phyloP scores from a whole-genome alignment of 75 land plant genomes.

The Sequoiadendron giganteum region DNA sequence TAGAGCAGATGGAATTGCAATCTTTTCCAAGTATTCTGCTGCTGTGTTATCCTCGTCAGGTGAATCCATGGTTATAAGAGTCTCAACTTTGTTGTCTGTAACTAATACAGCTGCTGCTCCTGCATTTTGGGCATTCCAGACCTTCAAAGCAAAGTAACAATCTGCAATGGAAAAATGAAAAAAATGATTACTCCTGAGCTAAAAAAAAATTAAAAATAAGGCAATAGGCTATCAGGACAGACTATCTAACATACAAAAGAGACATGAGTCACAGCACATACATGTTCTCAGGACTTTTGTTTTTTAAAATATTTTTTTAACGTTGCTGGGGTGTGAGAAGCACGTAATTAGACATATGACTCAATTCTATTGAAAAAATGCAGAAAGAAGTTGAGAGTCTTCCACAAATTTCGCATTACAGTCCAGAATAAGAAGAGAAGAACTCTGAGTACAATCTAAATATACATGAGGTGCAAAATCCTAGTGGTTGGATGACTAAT shows the following conservation, averaged over 20 bases:
- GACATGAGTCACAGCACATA: neutral
- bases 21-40: slow-evolving; percentile 36
- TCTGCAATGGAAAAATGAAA: slow-evolving; percentile 32
- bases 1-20: slow-evolving; percentile 59
- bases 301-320: neutral
- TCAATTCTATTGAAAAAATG: neutral
- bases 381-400: neutral
- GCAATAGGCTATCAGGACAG: neutral
- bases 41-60: slow-evolving; percentile 46
- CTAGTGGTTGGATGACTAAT: neutral
- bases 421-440: neutral
- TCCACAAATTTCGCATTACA: neutral
- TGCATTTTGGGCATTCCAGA: slow-evolving; percentile 60
- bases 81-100: slow-evolving; percentile 50
- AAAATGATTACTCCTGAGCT: neutral
- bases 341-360: neutral
- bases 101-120: slow-evolving; percentile 71
- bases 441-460: neutral
- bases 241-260: neutral
- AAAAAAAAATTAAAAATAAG: neutral
- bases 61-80: slow-evolving; percentile 63
- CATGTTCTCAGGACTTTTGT: neutral
- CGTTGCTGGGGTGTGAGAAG: neutral
- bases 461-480: neutral
- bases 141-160: slow-evolving; percentile 64